Evolutionary conservation across 2,329 filamentous ascomycete genomes (phyloP), one percentile per base, ranked within the genome.

Genomic region (Colletotrichum camelliae): DNA sequence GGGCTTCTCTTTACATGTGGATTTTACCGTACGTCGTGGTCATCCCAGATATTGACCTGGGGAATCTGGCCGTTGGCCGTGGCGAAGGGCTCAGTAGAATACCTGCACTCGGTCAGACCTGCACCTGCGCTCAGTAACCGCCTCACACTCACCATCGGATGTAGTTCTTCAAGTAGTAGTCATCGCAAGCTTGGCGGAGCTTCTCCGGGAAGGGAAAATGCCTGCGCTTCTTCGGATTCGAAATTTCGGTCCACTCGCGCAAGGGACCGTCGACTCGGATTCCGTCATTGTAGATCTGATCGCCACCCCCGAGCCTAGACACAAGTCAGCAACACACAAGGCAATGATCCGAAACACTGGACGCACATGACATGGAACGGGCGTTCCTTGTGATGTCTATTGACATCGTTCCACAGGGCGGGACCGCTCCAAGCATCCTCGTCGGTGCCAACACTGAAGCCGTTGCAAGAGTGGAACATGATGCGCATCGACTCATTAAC

Each of bases 391-490:
- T 99, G 97, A 74, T 88, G 93, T 79, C 97, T 94, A 79, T 96
- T 84, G 12, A 98, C 96, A 82, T 99, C 96, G 81, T 97, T 95
- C 97, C 97, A 99, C 72, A 99, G 87, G 6, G 95, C 95, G n/a
- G 95, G 94, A 0, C 97, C 97, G 81, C 94, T 96, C 87, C 96
- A 98, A 57, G 93, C 93, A 66, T 95, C 92, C 76, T 97, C 92
- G 83, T 98, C 94, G 5, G 95, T 96, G 70, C 94, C 94, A 52
- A 97, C 90, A 79, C 94, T 96, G 87, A 99, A 99, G 18, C 97
- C 97, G 84, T 99, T 99, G 87, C 97, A 98, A 73, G 95, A 98
- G 87, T 98, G 94, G 85, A 98, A 99, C 95, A 98, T 98, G 82
- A 98, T 94, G 82, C 98, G 95, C 96, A 99, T 98, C 6, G 95